Percentiles rank a stretch among this genome's conserved stretches.
Conservation (phyloP, 768 basidiomycete genomes). For the Mycena albidolilacea region DNA sequence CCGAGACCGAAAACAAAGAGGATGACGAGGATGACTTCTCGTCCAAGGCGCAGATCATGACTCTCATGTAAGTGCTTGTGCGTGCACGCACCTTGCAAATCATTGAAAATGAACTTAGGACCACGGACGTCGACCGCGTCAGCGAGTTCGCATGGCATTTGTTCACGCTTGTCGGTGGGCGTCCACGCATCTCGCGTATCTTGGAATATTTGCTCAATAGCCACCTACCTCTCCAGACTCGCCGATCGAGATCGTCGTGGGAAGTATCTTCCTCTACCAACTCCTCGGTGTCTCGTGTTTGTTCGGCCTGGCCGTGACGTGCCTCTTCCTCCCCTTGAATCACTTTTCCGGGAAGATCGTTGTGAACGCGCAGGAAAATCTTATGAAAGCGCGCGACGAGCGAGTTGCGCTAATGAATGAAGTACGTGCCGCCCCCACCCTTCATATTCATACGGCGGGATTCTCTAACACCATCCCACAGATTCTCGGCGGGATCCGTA, state of each 20-base stretch:
- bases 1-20: constrained; percentile 47
- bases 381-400: constrained; percentile 96
- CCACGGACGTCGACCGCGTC: constrained; percentile 93
- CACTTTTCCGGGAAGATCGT: constrained; percentile 84
- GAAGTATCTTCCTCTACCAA: constrained; percentile 81
- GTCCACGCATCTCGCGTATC: background rate
- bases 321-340: constrained; percentile 82
- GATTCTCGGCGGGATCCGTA: constrained; percentile 90
- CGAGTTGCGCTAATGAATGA: constrained; percentile 93
- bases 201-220: constrained; percentile 18
- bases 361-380: constrained; percentile 76
- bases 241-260: constrained; percentile 84
- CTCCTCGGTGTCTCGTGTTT: constrained; percentile 85
- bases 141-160: constrained; percentile 88
- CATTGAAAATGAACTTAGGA: constrained; percentile 52
- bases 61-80: constrained; percentile 66
- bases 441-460: no score
- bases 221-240: constrained; percentile 65
- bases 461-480: constrained; percentile 45
- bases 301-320: constrained; percentile 83
- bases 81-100: no score
- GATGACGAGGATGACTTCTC: constrained; percentile 72
- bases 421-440: constrained; percentile 42
- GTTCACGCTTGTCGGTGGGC: constrained; percentile 79
- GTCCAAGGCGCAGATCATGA: constrained; percentile 90